Evolutionary conservation across 345 rosid genomes (phyloP).

Genomic region (Arabidopsis arenosa): DNA sequence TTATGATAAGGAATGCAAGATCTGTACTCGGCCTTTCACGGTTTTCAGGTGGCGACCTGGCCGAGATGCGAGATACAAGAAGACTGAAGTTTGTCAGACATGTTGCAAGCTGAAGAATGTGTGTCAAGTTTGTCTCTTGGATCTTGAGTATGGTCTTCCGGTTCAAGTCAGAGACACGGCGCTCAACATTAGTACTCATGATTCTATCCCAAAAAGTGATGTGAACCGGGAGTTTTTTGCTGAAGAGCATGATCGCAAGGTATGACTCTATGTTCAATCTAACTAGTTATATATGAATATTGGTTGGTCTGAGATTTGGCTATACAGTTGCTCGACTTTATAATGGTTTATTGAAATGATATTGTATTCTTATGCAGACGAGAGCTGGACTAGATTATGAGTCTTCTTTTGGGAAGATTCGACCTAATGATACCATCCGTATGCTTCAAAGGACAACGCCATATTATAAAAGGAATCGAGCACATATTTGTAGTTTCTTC

Average conservation of each 20-base stretch:
- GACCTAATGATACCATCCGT: constrained; percentile 80
- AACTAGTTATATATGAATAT: neutral
- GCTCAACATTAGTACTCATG: constrained; percentile 74
- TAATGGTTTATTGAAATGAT: neutral
- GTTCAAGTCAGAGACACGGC: constrained; percentile 96
- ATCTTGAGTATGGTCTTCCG: constrained; percentile 92
- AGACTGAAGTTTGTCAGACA: constrained; percentile 88
- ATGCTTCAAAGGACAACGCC: constrained; percentile 95
- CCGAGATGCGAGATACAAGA: constrained; percentile 84
- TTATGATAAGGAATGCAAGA: constrained; percentile 95
- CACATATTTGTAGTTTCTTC: constrained; percentile 93
- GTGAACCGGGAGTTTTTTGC: constrained; percentile 92
- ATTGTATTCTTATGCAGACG: constrained; percentile 56
- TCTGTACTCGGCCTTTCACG: constrained; percentile 88
- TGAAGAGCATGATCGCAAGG: constrained; percentile 93
- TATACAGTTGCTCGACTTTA: too few relatives aligned
- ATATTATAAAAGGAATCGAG: constrained; percentile 83
- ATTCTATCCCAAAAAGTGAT: constrained; percentile 90
- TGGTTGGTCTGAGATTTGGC: neutral
- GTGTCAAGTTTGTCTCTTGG: constrained; percentile 94
- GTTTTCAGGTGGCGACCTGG: constrained; percentile 97
- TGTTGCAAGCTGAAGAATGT: constrained; percentile 92
- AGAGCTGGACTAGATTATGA: constrained; percentile 96
- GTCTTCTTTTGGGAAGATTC: constrained; percentile 84
- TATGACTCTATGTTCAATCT: constrained; percentile 32